Conservation (phyloP, 176 grass and related monocot species). For the Lolium rigidum region DNA sequence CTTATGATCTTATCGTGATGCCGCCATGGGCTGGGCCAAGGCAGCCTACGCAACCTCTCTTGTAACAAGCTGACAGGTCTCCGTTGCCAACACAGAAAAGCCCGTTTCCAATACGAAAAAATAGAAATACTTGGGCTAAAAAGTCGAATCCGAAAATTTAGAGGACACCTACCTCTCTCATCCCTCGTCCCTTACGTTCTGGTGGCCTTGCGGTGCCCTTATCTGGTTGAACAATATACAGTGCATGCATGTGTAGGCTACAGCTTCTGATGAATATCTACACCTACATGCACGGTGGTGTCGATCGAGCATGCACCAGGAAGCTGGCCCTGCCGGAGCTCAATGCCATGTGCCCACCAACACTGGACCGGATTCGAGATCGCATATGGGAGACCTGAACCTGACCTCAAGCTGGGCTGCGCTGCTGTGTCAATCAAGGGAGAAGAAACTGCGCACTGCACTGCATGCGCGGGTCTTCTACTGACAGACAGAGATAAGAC, state of each 20-base stretch:
- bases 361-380: neutral
- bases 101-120: too few species aligned
- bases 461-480: neutral
- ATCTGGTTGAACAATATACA: too few species aligned
- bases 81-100: too few species aligned
- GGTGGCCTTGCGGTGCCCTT: too few species aligned
- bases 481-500: neutral
- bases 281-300: neutral
- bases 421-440: neutral
- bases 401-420: neutral
- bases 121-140: too few species aligned
- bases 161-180: too few species aligned
- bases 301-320: neutral
- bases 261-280: neutral
- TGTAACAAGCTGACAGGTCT: too few species aligned
- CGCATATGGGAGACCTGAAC: neutral
- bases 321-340: neutral
- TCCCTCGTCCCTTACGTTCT: too few species aligned
- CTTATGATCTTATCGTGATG: too few species aligned
- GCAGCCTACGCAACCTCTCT: too few species aligned
- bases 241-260: neutral
- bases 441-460: neutral
- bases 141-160: too few species aligned
- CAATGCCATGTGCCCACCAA: neutral
- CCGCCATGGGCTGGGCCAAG: too few species aligned